Evolutionary conservation across 2,329 filamentous ascomycete species (phyloP).

Genomic region (Pseudogymnoascus sp.): DNA sequence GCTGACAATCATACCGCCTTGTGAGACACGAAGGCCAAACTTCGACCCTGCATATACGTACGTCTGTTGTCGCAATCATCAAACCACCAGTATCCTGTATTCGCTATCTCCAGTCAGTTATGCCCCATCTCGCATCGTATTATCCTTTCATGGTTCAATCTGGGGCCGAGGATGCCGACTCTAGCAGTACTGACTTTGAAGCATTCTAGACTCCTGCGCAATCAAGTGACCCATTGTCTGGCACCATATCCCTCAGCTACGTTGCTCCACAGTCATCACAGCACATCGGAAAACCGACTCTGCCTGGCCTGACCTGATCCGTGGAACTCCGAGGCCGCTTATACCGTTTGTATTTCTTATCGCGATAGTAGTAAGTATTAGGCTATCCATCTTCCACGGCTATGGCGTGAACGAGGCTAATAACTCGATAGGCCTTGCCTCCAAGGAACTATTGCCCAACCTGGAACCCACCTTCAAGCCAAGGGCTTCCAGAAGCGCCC

Average conservation of each 20-base stretch:
- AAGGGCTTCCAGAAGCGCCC: background rate
- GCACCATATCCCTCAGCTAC: background rate
- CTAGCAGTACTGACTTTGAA: background rate
- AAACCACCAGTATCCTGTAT: background rate
- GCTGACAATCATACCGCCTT: background rate
- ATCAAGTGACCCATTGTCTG: background rate
- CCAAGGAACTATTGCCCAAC: conserved; percentile 9
- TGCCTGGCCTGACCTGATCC: background rate
- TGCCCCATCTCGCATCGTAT: background rate
- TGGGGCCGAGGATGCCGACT: background rate
- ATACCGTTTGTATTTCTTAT: background rate
- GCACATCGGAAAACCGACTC: background rate
- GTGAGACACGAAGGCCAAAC: background rate
- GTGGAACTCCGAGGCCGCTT: background rate
- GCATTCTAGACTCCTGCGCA: background rate
- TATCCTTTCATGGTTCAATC: background rate
- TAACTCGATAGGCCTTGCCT: conserved; percentile 2
- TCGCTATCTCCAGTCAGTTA: background rate
- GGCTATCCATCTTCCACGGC: background rate
- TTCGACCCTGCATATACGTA: background rate
- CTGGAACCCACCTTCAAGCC: conserved; percentile 5
- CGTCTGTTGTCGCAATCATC: conserved; percentile 4
- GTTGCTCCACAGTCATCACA: background rate
- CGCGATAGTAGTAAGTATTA: background rate
- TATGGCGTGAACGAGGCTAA: background rate